These are phyloP conservation scores for Zasmidium cellare DNA, from an alignment of 2,329 filamentous ascomycete genomes.

Conservation along the genomic window DNA sequence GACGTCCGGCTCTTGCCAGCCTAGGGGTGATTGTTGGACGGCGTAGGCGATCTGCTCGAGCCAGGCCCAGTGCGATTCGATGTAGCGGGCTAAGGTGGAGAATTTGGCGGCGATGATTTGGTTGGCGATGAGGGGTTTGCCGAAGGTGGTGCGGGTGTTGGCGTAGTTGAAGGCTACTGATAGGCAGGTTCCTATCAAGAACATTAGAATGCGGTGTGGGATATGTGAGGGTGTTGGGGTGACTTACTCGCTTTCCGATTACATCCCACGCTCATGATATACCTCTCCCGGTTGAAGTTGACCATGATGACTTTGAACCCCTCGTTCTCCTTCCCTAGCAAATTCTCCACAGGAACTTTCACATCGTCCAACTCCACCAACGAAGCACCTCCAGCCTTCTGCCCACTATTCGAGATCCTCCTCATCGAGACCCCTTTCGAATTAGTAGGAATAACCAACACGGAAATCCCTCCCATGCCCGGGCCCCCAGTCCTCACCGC, in stretches of 20 bases:
- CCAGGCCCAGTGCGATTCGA: slow-evolving; percentile 35
- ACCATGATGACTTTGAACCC: slow-evolving; percentile 61
- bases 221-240: not conserved
- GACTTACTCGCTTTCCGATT: slow-evolving; percentile 52
- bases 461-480: slow-evolving; percentile 56
- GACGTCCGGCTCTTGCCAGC: slow-evolving; percentile 41
- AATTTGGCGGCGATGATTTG: slow-evolving; percentile 37
- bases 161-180: slow-evolving; percentile 33
- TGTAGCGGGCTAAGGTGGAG: slow-evolving; percentile 31
- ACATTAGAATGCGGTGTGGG: not conserved
- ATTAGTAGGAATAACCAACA: slow-evolving; percentile 58
- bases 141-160: slow-evolving; percentile 35
- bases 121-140: slow-evolving; percentile 35
- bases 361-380: slow-evolving; percentile 57
- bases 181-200: slow-evolving; percentile 30
- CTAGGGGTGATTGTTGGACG: slow-evolving; percentile 28
- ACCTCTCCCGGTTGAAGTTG: slow-evolving; percentile 62
- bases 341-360: slow-evolving; percentile 53
- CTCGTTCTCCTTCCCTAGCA: slow-evolving; percentile 55
- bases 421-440: slow-evolving; percentile 53
- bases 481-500: slow-evolving; percentile 61
- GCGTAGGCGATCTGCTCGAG: slow-evolving; percentile 35
- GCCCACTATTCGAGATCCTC: slow-evolving; percentile 64
- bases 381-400: slow-evolving; percentile 60
- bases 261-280: slow-evolving; percentile 57